Base-by-base conservation (phyloP, 805 yeast species). In the Pichia pseudocactophila region DNA sequence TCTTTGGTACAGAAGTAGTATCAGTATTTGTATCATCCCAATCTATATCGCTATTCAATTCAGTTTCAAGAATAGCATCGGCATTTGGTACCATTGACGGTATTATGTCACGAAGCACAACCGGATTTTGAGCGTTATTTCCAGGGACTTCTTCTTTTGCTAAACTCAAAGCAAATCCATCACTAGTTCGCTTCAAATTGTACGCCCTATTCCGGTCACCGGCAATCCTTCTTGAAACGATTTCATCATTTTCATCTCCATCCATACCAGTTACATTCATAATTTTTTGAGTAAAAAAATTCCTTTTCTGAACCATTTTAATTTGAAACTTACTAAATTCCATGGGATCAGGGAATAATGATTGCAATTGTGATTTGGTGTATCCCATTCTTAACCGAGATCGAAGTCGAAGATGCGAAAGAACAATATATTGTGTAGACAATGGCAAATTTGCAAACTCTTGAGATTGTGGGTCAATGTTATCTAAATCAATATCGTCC, bases 331-430 rank as follows among this genome's bases (percentile, higher is more conserved):
- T 80, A 15, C 97, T 88, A 54, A 92, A 92, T 46, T 88, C 96
- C 76, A 85, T 71, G 41, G 89, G 77, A 53, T 84, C 71, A 0
- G 96, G 95, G 53, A 90, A 92, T 42, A 87, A 64, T 4, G 74
- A 65, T 50, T 85, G 84, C 30, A 92, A 66, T 55, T 92, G 97
- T n/a, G 84, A 88, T 44, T 88, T 85, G 0, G 90, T 70, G 56
- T 84, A 89, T 1, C 99, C 99, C 95, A 92, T 81, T 64, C 99
- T 78, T 57, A 92, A 71, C 44, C 99, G 66, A 0, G 97, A 89
- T 47, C 87, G 73, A 20, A 88, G 64, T 43, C 99, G 62, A 13
- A 95, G 71, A 45, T 85, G 86, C 9, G 92, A 85, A 11, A 92
- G 64, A 3, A 87, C 76, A 74, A 88, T 86, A 57, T 92, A 92